Evolutionary conservation across 2,329 filamentous ascomycete genomes (phyloP).

Genomic region (Penicillium corylophilum): DNA sequence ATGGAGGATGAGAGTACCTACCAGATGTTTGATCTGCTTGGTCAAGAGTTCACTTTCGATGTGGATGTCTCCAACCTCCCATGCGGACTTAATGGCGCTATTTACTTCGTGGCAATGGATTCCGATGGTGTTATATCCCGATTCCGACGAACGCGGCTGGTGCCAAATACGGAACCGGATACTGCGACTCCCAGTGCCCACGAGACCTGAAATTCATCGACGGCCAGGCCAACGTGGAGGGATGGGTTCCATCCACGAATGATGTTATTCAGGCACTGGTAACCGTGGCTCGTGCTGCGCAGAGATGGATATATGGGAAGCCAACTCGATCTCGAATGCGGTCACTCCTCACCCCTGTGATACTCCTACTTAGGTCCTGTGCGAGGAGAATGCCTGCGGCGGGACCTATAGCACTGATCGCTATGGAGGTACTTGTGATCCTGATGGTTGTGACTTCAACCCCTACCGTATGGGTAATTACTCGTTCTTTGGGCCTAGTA

Average conservation of each 20-base stretch:
- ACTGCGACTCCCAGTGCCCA: slow-evolving; percentile 62
- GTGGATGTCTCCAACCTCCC: slow-evolving; percentile 67
- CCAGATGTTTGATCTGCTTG: slow-evolving; percentile 63
- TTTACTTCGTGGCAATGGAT: slow-evolving; percentile 66
- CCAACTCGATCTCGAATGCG: slow-evolving; percentile 64
- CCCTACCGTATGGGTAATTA: slow-evolving; percentile 64
- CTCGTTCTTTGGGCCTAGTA: slow-evolving; percentile 61
- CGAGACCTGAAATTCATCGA: slow-evolving; percentile 50
- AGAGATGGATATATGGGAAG: slow-evolving; percentile 72
- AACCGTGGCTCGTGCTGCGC: slow-evolving; percentile 62
- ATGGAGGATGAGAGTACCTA: slow-evolving; percentile 63
- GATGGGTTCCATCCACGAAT: slow-evolving; percentile 52
- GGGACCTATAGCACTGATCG: slow-evolving; percentile 54
- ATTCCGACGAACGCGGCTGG: slow-evolving; percentile 57
- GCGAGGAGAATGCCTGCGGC: slow-evolving; percentile 53
- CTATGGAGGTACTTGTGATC: slow-evolving; percentile 64
- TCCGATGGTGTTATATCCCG: slow-evolving; percentile 57
- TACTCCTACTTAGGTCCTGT: slow-evolving; percentile 51
- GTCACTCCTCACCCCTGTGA: slow-evolving; percentile 66
- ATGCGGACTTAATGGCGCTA: slow-evolving; percentile 70
- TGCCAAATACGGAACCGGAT: slow-evolving; percentile 61
- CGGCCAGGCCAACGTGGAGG: slow-evolving; percentile 51
- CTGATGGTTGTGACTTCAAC: slow-evolving; percentile 71
- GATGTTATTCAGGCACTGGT: slow-evolving; percentile 55
- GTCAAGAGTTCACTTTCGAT: slow-evolving; percentile 70